Evolutionary conservation across 1,139 yeast species (phyloP), one percentile per base, ranked within the genome.

Genomic region (Pneumocystis wakefieldiae): DNA sequence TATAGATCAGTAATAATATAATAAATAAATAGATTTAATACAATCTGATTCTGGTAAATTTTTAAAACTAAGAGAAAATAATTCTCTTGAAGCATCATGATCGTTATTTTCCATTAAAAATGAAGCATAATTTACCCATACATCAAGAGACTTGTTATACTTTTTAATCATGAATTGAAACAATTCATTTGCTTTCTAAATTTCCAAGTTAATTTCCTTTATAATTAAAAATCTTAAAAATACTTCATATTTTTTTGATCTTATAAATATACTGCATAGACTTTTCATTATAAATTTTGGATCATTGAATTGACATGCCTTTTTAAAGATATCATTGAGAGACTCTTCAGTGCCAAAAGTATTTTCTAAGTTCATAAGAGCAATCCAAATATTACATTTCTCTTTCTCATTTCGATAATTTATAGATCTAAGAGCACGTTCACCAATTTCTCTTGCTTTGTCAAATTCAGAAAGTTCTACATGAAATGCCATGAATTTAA

Each of bases 401-500:
- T 92, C 98, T 70, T 84, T 85, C 74, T 94, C 98, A 72, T 91
- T 97, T 71, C 97, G 83, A 77, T 85, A 89, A 71, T 83, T 84
- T 69, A 92, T 92, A 10, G 95, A 86, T 76, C 87, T 88, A 71
- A 92, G 80, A 3, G 97, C 98, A 68, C 98, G 83, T 71, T 86
- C 87, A 61, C 88, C 97, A 69, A 92, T 83, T 73, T 88, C 96
- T 70, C 98, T 83, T 14, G 97, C 97, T 75, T 87, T 89, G 63
- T 91, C 97, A 66, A 90, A 78, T 73, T 92, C 98, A 77, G 96
- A 87, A 68, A 92, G 79, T 74, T 91, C 96, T 68, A 92, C 80
- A 76, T 90, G 96, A 86, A 91, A 92, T 2, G 97, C 92, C 97
- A 94, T 92, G 75, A 87, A 92, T 75, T 91, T 89, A 89, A 92